phyloP scores from a whole-genome alignment of 352 stramenopile genomes.

The Lagenidium giganteum region DNA sequence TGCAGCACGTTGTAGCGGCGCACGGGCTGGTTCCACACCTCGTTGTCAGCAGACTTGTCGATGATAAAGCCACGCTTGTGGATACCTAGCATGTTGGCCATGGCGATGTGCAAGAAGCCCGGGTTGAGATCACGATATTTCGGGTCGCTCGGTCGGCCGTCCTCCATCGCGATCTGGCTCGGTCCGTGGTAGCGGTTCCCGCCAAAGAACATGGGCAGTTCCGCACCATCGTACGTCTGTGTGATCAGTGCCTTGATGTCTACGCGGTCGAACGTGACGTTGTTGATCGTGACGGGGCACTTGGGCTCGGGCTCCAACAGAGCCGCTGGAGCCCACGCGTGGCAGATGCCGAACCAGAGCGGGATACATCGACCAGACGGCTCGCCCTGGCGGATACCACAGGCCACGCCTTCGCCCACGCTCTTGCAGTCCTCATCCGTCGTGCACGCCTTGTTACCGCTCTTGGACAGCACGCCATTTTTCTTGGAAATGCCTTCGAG shows the following conservation, averaged over 20 bases:
- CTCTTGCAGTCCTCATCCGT: too few species aligned
- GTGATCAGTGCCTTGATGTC: conserved; percentile 6
- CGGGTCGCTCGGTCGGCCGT: conserved; percentile 35
- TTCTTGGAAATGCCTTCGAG: too few species aligned
- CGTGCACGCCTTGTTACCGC: too few species aligned
- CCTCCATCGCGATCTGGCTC: conserved; percentile 16
- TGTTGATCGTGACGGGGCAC: background rate
- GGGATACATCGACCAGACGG: too few species aligned
- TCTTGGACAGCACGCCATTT: too few species aligned
- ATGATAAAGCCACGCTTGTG: conserved; percentile 46
- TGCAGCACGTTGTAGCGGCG: conserved; percentile 41
- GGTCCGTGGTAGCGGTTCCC: conserved; percentile 2
- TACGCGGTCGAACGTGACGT: conserved; percentile 1
- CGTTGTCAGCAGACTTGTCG: conserved; percentile 42
- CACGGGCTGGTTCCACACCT: conserved; percentile 64
- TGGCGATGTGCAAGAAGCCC: conserved; percentile 51
- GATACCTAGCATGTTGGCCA: conserved; percentile 42
- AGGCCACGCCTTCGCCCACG: too few species aligned
- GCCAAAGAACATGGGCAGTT: background rate
- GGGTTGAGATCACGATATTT: conserved; percentile 37
- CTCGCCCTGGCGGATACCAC: too few species aligned
- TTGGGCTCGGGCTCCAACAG: background rate
- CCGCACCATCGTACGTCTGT: conserved; percentile 4
- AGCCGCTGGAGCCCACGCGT: conserved; percentile 18
- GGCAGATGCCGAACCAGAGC: conserved; percentile 22